Percentiles rank a stretch among this genome's conserved stretches.
phyloP scores from a whole-genome alignment of 23 red algal genomes.

The Gracilaria gracilis region DNA sequence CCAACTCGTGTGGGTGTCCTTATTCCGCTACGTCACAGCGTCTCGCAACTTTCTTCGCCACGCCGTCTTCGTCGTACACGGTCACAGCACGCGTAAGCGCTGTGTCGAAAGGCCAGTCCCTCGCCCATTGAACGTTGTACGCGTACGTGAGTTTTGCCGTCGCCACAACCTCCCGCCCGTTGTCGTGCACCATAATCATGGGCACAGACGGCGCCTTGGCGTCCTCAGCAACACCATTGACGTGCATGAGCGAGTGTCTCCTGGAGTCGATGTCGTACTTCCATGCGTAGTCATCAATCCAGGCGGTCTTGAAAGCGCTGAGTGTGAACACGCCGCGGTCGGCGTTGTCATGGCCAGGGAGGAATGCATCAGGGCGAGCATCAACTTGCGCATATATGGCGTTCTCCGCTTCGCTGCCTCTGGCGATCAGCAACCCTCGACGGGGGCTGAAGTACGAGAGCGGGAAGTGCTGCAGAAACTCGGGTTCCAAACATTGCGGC shows the following conservation, averaged over 20 bases:
- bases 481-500: constrained; percentile 9
- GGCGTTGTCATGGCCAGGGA: constrained; percentile 68
- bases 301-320: constrained; percentile 29
- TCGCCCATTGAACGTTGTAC: constrained; percentile 63
- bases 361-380: constrained; percentile 62
- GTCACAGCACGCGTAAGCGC: neutral
- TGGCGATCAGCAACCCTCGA: constrained; percentile 54
- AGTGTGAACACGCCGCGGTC: constrained; percentile 62
- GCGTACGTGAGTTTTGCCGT: constrained; percentile 60
- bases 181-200: constrained; percentile 27
- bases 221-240: constrained; percentile 52
- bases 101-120: constrained; percentile 17
- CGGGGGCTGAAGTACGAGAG: constrained; percentile 49
- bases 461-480: constrained; percentile 11
- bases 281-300: constrained; percentile 46
- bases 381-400: constrained; percentile 50
- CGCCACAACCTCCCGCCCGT: constrained; percentile 16
- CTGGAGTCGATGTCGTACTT: constrained; percentile 23
- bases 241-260: constrained; percentile 45
- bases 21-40: neutral
- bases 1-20: constrained; percentile 12
- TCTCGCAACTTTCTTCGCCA: neutral
- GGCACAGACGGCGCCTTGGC: constrained; percentile 14
- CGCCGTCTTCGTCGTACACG: neutral
- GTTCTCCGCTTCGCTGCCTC: constrained; percentile 29